Conservation (phyloP, 2,329 filamentous ascomycete genomes). For the Aureobasidium pullulans region DNA sequence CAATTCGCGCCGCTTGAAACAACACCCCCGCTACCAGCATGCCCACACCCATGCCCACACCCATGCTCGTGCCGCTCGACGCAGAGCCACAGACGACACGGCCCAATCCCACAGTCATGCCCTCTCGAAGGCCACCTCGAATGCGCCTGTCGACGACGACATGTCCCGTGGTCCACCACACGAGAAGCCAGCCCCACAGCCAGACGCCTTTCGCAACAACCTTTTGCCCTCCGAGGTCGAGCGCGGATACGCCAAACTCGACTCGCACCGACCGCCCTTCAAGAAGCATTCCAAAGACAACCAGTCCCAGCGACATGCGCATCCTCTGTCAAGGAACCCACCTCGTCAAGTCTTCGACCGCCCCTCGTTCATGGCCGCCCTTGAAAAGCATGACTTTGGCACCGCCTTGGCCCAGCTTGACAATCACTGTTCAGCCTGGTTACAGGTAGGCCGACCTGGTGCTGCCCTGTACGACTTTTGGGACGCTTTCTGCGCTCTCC, state of each 20-base stretch:
- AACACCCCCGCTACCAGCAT: constrained; percentile 12
- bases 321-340: neutral
- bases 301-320: neutral
- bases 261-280: neutral
- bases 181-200: neutral
- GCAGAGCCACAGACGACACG: neutral
- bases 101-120: neutral
- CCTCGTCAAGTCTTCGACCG: neutral
- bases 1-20: constrained; percentile 20
- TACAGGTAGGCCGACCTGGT: no score
- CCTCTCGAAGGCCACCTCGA: neutral
- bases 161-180: neutral
- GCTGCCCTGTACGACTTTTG: no score
- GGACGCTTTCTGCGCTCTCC: no score
- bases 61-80: neutral
- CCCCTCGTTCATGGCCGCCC: neutral
- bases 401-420: neutral
- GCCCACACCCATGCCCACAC: neutral
- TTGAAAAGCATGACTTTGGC: neutral
- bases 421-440: neutral
- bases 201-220: neutral
- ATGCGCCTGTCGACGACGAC: neutral
- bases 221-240: constrained; percentile 9
- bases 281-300: neutral
- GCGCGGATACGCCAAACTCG: constrained; percentile 5